Evolutionary conservation across 305 asterid species (phyloP), one percentile per base, ranked within the genome.

Genomic region (Lippia alba): DNA sequence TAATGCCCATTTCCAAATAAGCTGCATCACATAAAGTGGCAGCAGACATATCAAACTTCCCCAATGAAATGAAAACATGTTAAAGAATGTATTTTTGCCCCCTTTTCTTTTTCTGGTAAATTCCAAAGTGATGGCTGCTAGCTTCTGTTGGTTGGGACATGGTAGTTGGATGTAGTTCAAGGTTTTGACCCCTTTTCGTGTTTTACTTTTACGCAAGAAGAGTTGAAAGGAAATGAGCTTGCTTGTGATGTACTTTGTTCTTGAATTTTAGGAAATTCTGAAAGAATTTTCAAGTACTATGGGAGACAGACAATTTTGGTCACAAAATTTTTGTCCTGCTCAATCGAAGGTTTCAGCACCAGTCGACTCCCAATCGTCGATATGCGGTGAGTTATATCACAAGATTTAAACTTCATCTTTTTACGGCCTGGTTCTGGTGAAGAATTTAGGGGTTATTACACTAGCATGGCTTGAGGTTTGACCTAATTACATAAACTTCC

Each of bases 281-380:
- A 66, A 65, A 65, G 82, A 55, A 7, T 66, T 79, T 39, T 70
- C 88, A 40, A 77, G 80, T 46, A 67, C 61, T 41, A 66, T 77
- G 34, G 62, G 71, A 14, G 91, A 76, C 50, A 66, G 45, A 48
- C 53, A 75, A 32, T 64, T 73, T 18, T 80, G 86, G 81, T 75
- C 85, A 46, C 81, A 58, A 53, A 82, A 77, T 69, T 51, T 84
- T 32, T 66, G 68, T 66, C 69, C 86, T 8, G 76, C 66, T 69
- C 83, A 75, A 36, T 60, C 77, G 14, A 67, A 75, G 40, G 53
- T 73, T 56, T 79, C 91, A 7, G 74, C 50, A 0, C 61, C 88
- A 12, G 69, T 73, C 4, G 92, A 84, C 71, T 82, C 91, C 34
- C 86, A 79, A 34, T 86, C 90, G 46, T 85, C 94, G 39, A 79